Base-by-base conservation (phyloP, 495 filamentous ascomycete genomes). In the Aspergillus sclerotiicarbonarius region DNA sequence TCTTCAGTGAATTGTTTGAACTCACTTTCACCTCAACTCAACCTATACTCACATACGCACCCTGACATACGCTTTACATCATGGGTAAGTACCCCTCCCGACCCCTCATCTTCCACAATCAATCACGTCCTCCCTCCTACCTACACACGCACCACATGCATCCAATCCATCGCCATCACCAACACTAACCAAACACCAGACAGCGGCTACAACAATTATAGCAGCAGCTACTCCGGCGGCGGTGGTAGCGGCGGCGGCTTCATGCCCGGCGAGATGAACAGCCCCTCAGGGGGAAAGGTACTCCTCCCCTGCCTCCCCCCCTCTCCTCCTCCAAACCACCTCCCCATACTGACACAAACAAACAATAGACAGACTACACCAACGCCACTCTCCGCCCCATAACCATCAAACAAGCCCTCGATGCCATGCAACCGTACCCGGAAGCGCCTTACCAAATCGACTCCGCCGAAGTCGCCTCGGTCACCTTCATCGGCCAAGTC, bases 351-450 rank as follows among this genome's bases (percentile, higher is more conserved):
- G 15, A 16, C 16, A 12, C 45, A 16, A 48, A 18, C 25, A 19
- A 12, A 6, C 8, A 39, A 33, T 37, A 65, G 64, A 56, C 62
- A 25, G 70, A 73, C 52, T 54, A 66, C 51, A 83, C 86, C 57
- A 81, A 85, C 67, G 83, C 92, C 44, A 92, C 89, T 49, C 82
- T 98, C 57, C 87, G 93, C 45, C 92, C 94, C 0, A 88, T 96
- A 41, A 98, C 94, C 43, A 90, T 97, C 68, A 96, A 96, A 70
- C 94, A 98, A 75, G 80, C 96, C 44, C 76, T 91, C 64, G 90
- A 96, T 70, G 87, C 89, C 52, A 76, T 82, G 57, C 86, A 89
- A 65, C 77, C 86, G 10, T 86, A 89, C 72, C 83, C 88, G 7
- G 89, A 88, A 57, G 84, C 86, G 48, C 82, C 84, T 25, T 90